A percentile compares a stretch with the other conserved stretches of the same genome.
Evolutionary conservation across 306 rosid species (phyloP).

Genomic region (Phaseolus lunatus): DNA sequence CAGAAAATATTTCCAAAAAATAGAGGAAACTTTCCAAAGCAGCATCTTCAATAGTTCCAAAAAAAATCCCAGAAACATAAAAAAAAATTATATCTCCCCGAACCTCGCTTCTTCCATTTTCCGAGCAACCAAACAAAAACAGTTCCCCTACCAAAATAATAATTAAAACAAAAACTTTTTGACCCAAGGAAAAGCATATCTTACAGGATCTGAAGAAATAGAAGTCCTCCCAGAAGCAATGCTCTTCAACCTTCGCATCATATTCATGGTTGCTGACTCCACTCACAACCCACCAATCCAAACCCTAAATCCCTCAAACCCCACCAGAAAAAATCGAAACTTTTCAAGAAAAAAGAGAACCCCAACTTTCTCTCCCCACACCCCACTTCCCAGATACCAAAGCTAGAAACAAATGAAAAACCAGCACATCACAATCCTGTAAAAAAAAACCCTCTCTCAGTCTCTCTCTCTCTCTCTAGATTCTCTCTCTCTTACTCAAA

Average conservation of each 20-base stretch:
- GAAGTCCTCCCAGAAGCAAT: conserved; percentile 96
- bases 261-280: conserved; percentile 50
- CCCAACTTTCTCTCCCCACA: neutral
- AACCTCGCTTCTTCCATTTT: neutral
- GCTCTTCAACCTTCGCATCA: conserved; percentile 98
- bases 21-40: neutral
- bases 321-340: neutral
- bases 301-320: conserved; percentile 57
- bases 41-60: neutral
- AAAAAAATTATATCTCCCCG: neutral
- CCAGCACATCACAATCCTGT: neutral
- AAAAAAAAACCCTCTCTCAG: neutral
- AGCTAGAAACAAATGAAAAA: neutral
- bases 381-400: neutral
- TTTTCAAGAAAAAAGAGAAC: neutral
- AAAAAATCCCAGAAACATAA: neutral
- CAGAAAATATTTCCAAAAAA: no score
- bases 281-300: conserved; percentile 40
- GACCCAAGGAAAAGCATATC: neutral
- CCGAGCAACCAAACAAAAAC: neutral
- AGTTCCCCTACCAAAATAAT: neutral
- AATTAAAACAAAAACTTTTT: conserved; percentile 16
- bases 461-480: neutral
- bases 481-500: neutral
- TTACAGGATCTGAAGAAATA: conserved; percentile 91